Evolutionary conservation across 768 basidiomycete species (phyloP).

Genomic region (Collybia sordida): DNA sequence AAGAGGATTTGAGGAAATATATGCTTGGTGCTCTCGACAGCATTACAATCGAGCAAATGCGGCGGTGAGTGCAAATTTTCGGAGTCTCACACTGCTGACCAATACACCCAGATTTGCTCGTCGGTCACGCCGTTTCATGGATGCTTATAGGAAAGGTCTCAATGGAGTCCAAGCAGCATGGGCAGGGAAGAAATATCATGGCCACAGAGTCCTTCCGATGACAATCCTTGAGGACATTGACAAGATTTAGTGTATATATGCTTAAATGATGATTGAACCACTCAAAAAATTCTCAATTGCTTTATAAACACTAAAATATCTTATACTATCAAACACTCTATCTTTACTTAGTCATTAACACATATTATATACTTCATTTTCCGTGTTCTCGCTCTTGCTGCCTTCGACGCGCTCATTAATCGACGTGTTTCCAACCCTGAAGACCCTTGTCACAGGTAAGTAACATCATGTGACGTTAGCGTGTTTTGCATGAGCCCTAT

Average conservation of each 20-base stretch:
- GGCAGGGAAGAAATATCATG: no score
- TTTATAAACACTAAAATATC: not conserved
- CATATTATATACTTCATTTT: not conserved
- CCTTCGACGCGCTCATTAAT: not conserved
- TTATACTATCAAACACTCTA: no score
- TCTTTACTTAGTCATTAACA: not conserved
- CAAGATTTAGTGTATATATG: no score
- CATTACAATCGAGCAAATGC: not conserved
- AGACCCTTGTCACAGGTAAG: not conserved
- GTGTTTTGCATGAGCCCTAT: not conserved
- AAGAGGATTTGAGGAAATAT: not conserved
- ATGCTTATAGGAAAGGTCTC: no score
- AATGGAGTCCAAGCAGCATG: no score
- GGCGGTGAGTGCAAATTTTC: not conserved
- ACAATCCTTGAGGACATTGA: no score
- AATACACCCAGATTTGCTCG: constrained; percentile 12
- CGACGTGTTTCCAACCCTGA: not conserved
- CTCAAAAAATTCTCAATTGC: no score
- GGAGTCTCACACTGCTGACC: not conserved
- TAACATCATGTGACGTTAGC: not conserved
- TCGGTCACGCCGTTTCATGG: constrained; percentile 14
- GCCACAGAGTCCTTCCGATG: no score
- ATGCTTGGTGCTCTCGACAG: not conserved
- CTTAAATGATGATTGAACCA: no score
- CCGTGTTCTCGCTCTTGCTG: not conserved